These are phyloP conservation scores for Grammothele lineata DNA, from an alignment of 768 basidiomycete genomes.

Conservation along the genomic window DNA sequence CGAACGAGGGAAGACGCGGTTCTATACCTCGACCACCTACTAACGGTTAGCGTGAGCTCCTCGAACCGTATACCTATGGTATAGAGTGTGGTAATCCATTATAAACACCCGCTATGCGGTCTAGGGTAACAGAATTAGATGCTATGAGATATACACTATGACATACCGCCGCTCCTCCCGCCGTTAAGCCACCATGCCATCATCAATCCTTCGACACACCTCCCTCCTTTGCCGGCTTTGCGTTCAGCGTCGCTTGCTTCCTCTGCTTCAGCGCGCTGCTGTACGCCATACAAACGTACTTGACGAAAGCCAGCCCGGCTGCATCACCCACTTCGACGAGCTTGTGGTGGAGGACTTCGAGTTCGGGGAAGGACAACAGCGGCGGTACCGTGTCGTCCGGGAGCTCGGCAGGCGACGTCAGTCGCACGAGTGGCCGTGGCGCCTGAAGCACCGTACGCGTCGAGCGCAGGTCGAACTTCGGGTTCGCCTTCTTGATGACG, in stretches of 20 bases:
- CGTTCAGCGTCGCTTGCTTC: conserved; percentile 44
- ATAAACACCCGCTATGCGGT: no score
- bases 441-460: conserved; percentile 54
- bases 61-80: no score
- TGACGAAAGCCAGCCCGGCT: conserved; percentile 59
- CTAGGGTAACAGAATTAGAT: no score
- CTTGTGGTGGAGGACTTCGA: conserved; percentile 77
- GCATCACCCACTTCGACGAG: conserved; percentile 39
- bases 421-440: conserved; percentile 64
- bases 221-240: conserved; percentile 2
- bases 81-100: no score
- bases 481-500: conserved; percentile 28
- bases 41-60: no score
- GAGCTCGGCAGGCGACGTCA: conserved; percentile 53
- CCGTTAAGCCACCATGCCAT: no score
- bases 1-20: no score
- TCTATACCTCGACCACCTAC: no score
- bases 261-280: conserved; percentile 61
- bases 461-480: conserved; percentile 48
- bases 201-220: no score
- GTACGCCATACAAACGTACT: conserved; percentile 71
- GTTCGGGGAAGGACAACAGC: conserved; percentile 66
- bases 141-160: no score
- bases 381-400: conserved; percentile 82
- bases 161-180: no score